Conservation (phyloP, 257 asterid genomes). For the Ligustrum vulgare region DNA sequence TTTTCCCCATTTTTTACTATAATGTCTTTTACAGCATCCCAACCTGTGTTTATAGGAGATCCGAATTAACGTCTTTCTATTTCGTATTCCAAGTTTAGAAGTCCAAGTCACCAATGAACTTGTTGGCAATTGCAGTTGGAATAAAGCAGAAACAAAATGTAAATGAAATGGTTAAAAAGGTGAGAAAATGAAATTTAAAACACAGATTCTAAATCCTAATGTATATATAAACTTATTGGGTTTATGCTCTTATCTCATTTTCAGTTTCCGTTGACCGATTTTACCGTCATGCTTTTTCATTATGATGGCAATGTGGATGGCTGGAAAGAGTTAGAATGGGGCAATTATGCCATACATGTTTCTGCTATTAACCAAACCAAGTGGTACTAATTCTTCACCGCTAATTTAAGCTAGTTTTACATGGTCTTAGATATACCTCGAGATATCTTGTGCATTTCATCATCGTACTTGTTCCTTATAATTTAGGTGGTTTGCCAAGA, state of each 20-base stretch:
- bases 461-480: constrained; percentile 5
- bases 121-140: constrained; percentile 82
- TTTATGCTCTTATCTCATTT: constrained; percentile 16
- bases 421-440: neutral
- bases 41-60: neutral
- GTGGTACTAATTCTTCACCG: constrained; percentile 40
- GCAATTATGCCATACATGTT: constrained; percentile 52
- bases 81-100: constrained; percentile 33
- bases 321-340: constrained; percentile 74
- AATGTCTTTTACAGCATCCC: neutral
- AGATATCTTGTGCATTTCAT: constrained; percentile 2
- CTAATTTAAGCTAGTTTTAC: neutral
- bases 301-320: constrained; percentile 71
- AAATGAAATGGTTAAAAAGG: constrained; percentile 63
- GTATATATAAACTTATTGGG: neutral
- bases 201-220: neutral
- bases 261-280: constrained; percentile 56
- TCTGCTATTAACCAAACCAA: constrained; percentile 77
- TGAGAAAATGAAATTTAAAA: constrained; percentile 19
- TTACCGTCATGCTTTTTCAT: constrained; percentile 70
- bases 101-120: constrained; percentile 46
- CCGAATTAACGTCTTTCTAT: neutral
- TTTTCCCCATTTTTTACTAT: too few species aligned
- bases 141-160: constrained; percentile 65
- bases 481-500: constrained; percentile 86